Conservation (phyloP, 495 filamentous ascomycete genomes). For the Aspergillus ostianus region DNA sequence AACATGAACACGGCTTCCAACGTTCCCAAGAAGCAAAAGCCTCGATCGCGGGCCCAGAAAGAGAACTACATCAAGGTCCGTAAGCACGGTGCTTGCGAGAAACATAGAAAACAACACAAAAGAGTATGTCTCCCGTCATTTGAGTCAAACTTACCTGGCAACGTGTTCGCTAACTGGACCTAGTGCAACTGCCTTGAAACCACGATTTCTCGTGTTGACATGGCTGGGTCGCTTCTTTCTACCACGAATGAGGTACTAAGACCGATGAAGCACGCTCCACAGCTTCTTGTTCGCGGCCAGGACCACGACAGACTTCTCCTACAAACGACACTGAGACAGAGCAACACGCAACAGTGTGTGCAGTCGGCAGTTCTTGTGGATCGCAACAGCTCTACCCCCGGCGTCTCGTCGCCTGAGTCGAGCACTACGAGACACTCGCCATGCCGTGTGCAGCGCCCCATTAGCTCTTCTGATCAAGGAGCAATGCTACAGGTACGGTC, state of each 20-base stretch:
- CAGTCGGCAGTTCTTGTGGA: background rate
- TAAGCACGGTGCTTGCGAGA: constrained; percentile 46
- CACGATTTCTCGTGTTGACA: constrained; percentile 25
- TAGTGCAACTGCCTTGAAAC: constrained; percentile 50
- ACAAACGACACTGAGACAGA: background rate
- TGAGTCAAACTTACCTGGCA: background rate
- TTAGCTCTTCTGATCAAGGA: background rate
- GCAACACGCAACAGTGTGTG: background rate
- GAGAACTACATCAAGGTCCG: constrained; percentile 50
- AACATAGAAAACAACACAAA: constrained; percentile 50
- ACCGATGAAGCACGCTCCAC: constrained; percentile 5
- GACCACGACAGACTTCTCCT: constrained; percentile 1
- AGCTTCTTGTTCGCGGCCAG: constrained; percentile 1
- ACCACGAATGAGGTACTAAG: background rate
- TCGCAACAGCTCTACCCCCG: background rate
- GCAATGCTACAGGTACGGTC: background rate
- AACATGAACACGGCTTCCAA: constrained; percentile 47
- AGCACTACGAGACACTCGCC: too few relatives aligned
- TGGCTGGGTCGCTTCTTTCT: constrained; percentile 20
- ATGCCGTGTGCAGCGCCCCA: background rate
- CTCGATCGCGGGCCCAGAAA: constrained; percentile 44
- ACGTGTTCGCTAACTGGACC: constrained; percentile 19
- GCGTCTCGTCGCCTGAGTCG: background rate
- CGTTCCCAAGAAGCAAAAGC: constrained; percentile 47
- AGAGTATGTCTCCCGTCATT: constrained; percentile 32